phyloP scores from a whole-genome alignment of 116 monocot species.

The Iris pallida region DNA sequence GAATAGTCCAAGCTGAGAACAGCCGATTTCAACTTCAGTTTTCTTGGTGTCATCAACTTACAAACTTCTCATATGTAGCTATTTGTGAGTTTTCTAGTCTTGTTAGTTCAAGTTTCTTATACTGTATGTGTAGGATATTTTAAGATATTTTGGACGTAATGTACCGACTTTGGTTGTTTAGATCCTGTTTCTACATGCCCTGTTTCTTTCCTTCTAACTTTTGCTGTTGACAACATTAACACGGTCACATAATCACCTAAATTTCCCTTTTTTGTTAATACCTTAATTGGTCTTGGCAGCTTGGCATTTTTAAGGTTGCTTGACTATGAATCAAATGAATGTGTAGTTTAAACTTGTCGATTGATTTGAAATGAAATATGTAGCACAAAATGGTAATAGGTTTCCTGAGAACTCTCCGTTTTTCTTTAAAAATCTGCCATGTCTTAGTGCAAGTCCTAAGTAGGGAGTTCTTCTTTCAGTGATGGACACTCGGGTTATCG shows the following conservation, averaged over 20 bases:
- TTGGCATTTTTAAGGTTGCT: neutral
- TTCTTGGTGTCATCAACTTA: too few relatives aligned
- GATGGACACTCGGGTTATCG: conserved; percentile 25
- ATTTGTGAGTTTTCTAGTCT: neutral
- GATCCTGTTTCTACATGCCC: too few relatives aligned
- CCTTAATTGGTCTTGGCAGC: neutral
- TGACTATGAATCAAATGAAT: neutral
- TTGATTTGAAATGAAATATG: neutral
- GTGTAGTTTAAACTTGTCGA: neutral
- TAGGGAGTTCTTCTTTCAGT: conserved; percentile 16
- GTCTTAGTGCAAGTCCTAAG: neutral
- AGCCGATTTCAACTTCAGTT: too few relatives aligned
- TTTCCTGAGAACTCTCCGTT: neutral
- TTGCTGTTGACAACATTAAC: too few relatives aligned
- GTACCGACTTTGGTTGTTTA: too few relatives aligned
- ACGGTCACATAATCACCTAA: too few relatives aligned
- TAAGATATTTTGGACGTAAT: neutral
- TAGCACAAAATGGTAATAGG: neutral
- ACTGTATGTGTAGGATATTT: neutral
- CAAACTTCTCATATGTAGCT: too few relatives aligned
- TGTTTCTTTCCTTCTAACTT: too few relatives aligned
- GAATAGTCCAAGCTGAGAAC: too few relatives aligned
- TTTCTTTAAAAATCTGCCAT: neutral
- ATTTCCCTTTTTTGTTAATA: neutral
- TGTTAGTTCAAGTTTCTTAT: too few relatives aligned